Base-by-base conservation (phyloP, 2,329 filamentous ascomycete species). In the Xylariaceae sp. region DNA sequence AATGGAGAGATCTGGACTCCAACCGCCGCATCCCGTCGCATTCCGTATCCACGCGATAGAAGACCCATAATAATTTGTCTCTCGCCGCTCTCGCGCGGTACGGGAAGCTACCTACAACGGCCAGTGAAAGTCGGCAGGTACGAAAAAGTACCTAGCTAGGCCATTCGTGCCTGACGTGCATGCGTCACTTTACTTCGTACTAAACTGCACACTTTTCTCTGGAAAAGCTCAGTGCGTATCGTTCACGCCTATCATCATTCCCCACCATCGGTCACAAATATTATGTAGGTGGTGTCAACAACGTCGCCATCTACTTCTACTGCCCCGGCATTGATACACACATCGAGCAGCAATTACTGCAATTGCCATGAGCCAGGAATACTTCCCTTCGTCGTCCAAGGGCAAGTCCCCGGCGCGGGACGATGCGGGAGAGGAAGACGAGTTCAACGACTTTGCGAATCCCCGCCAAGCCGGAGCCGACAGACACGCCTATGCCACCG, bases 401-500 rank as follows among this genome's bases (percentile, higher is more conserved):
- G 72, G 70, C 52, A 71, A 69, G 74, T 81, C 80, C 66, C 82
- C 83, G 69, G 73, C 68, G 74, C 58, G 54, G 51, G 48, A 47
- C 39, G 51, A 15, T 35, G 18, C 44, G 34, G 49, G 56, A 35
- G 18, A 47, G 30, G 30, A 11, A 15, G 56, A 51, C 35, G 30
- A 34, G 13, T 11, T 48, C 39, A 53, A 62, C 51, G 56, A 60
- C 17, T 17, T 37, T 10, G 70, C 58, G 64, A 53, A 70, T 56
- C 63, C 53, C 53, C 62, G 71, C 61, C 59, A 69, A 6, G 58
- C 72, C 15, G 63, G 71, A 58, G 66, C 70, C 53, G 71, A 67
- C 59, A 70, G 70, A 62, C 88, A 88, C 54, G 81, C 85, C 60
- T 97, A 92, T 75, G 90, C 96, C 87, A 95, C 90, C 4, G 90